Base-by-base conservation (phyloP, 164 flowering plant species). In the Aristolochia contorta region DNA sequence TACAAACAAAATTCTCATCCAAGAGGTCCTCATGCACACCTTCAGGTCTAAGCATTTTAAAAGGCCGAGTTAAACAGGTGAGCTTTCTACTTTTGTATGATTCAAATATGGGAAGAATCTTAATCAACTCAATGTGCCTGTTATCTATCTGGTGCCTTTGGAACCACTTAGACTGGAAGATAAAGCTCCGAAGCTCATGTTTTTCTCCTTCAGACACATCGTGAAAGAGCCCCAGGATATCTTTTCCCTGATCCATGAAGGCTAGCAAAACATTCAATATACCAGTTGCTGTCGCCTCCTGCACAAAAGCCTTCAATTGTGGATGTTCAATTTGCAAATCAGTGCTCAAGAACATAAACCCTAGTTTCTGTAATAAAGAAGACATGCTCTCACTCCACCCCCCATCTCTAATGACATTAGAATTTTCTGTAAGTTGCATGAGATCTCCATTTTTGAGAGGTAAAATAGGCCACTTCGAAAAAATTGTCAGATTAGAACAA, bases 321-420 rank as follows among this genome's bases (percentile, higher is more conserved):
- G 84, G 84, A 74, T 89, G 98, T 65, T 87, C 92, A 47, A 93
- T 73, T 59, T 68, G 68, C 51, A 93, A 41, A 61, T 86, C 94
- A 63, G 54, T 67, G 70, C 85, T 88, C 78, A 93, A 69, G 67
- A 93, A 79, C 56, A 70, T 56, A 69, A 89, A 93, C 46, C 97
- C 98, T 49, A 79, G 77, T 77, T 83, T 89, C 65, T 73, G 72
- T 78, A 89, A 75, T 74, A 93, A 67, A 20, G 89, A 81, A 13
- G 71, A 81, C 87, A 93, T 82, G 74, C 89, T 93, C 74, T 93
- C 98, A 81, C 91, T 93, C 98, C 97, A 89, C 48, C 96, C 98
- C 52, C 85, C 89, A 74, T 83, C 79, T 77, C 66, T 78, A 30
- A 93, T 82, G 59, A 93, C 89, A 73, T 80, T 78, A 52, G 96